A percentile compares a stretch with the other conserved stretches of the same genome.
Evolutionary conservation across 73 alveolate species (phyloP).

Genomic region (Stentor coeruleus): DNA sequence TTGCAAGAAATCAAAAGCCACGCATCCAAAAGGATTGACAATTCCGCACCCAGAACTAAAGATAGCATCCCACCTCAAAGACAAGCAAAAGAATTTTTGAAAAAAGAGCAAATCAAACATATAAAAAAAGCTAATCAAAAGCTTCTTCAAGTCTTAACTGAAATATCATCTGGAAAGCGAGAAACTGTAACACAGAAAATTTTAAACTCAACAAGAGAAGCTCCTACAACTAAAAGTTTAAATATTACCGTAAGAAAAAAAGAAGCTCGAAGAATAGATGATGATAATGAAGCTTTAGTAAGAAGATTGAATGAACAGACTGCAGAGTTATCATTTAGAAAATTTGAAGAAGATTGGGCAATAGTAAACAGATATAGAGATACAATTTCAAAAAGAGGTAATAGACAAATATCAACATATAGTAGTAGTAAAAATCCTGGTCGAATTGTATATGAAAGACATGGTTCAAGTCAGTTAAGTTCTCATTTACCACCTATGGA

Average conservation of each 20-base stretch:
- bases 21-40: not conserved
- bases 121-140: not conserved
- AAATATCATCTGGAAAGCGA: not conserved
- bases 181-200: not conserved
- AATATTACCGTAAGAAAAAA: conserved; percentile 14
- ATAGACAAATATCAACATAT: too few species aligned
- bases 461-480: not conserved
- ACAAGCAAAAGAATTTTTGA: not conserved
- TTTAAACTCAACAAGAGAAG: not conserved
- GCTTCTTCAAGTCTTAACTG: not conserved
- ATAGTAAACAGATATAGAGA: not conserved
- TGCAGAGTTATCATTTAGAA: not conserved
- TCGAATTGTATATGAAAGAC: too few species aligned
- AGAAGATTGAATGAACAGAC: conserved; percentile 9
- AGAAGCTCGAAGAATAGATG: conserved; percentile 9
- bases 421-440: too few species aligned
- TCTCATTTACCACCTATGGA: not conserved
- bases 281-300: not conserved
- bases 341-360: conserved; percentile 5
- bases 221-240: not conserved
- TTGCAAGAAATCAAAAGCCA: not conserved
- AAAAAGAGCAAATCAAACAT: not conserved
- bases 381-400: conserved; percentile 1
- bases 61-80: not conserved
- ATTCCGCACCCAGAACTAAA: not conserved